Conservation (phyloP, 495 filamentous ascomycete genomes). For the Neurospora sp. region DNA sequence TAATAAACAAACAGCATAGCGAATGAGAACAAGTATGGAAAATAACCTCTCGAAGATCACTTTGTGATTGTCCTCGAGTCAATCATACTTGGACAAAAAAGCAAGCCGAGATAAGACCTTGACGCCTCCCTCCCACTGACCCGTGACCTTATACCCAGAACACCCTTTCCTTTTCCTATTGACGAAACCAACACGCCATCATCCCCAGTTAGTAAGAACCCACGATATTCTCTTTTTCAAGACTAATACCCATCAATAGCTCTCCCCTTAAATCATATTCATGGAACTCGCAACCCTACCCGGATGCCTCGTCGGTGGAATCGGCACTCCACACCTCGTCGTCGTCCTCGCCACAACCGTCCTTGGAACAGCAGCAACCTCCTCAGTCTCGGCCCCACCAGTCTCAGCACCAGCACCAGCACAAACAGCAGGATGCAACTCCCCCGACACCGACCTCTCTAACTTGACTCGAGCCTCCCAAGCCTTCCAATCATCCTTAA, state of each 20-base stretch:
- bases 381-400: conserved; percentile 1
- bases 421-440: conserved; percentile 15
- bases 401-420: background rate
- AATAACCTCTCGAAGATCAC: background rate
- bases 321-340: background rate
- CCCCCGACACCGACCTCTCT: conserved; percentile 17
- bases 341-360: background rate
- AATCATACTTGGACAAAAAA: too few species aligned
- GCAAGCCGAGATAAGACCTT: background rate
- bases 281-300: background rate
- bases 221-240: too few species aligned
- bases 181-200: background rate
- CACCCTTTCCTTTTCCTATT: background rate
- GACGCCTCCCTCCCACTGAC: background rate
- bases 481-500: conserved; percentile 23
- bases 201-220: background rate
- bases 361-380: background rate
- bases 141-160: background rate
- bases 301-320: background rate
- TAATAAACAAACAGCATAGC: background rate
- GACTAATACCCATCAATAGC: background rate
- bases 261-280: background rate
- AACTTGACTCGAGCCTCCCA: conserved; percentile 19
- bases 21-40: background rate
- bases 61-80: background rate